Evolutionary conservation across 371 early-diverging fungal species (phyloP), one percentile per base, ranked within the genome.

Genomic region (Mucor saturninus): DNA sequence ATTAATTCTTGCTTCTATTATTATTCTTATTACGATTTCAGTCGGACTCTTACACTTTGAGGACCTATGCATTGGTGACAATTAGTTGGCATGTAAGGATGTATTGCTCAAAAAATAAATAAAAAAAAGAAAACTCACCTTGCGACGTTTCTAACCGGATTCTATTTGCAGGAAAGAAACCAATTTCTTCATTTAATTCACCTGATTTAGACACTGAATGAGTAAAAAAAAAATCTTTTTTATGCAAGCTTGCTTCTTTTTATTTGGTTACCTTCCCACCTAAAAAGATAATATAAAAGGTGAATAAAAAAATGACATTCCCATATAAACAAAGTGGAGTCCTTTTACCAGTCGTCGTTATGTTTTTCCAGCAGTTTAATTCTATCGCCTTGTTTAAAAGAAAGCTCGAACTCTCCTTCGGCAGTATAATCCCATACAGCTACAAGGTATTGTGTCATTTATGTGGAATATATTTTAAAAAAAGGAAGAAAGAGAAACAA

Each of bases 141-240:
- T 45, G 45, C n/a, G 60, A 10, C 10, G 42, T 45, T 46, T 63
- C 69, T 31, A 64, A 39, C 13, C 73, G 72, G 30, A 72, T 75
- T 70, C 82, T 66, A 60, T 81, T 81, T 42, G 77, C 82, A 69
- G 82, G 82, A 66, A 81, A 81, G 54, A 81, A 78, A 0, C 82
- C 82, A 66, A 81, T 81, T 39, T 73, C 70, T 31, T 77, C 75
- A 46, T 79, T 71, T 3, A 81, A 55, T 59, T 79, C 79, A 14
- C 82, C 82, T 81, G 54, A 2, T 52, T 21, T 21, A 21, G 21
- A 21, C 21, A 21, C 21, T 21, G 21, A 21, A 21, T 56, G 26
- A 54, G 38, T 54, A 54, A 13, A 4, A 42, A 13, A 8, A 38
- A 38, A 38, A 6, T 38, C 1, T 38, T 38, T 38, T 38, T 38